Evolutionary conservation across 1,139 yeast genomes (phyloP).

Genomic region (Sugiyamaella pinicola): DNA sequence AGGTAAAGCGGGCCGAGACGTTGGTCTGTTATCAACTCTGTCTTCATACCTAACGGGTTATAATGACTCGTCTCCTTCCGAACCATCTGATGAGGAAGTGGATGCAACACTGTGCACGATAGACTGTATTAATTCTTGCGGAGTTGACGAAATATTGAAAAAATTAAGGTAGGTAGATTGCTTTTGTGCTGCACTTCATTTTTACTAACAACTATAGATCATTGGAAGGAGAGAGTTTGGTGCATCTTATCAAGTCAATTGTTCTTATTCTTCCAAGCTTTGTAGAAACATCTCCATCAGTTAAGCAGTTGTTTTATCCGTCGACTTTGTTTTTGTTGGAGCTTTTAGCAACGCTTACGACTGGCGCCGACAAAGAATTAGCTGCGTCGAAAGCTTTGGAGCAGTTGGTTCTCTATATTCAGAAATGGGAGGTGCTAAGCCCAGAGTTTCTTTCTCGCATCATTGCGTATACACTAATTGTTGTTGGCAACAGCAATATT

Average conservation of each 20-base stretch:
- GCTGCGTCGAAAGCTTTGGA: constrained; percentile 25
- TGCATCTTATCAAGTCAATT: constrained; percentile 29
- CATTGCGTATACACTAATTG: constrained; percentile 30
- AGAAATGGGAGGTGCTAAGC: constrained; percentile 35
- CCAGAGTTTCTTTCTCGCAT: constrained; percentile 40
- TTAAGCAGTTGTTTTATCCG: constrained; percentile 31
- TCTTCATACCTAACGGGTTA: constrained; percentile 90
- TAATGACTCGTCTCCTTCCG: constrained; percentile 82
- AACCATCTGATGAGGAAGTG: constrained; percentile 90
- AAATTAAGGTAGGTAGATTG: constrained; percentile 27
- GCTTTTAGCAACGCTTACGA: constrained; percentile 30
- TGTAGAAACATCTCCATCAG: constrained; percentile 29
- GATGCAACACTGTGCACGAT: constrained; percentile 80
- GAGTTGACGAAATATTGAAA: constrained; percentile 54
- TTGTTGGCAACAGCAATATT: constrained; percentile 40
- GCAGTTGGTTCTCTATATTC: constrained; percentile 26
- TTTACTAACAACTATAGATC: constrained; percentile 8
- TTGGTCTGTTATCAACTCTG: constrained; percentile 81
- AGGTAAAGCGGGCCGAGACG: constrained; percentile 62
- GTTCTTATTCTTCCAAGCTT: constrained; percentile 35
- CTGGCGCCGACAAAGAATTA: constrained; percentile 24
- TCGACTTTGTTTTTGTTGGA: constrained; percentile 34
- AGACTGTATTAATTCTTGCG: constrained; percentile 76
- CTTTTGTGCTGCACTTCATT: neutral
- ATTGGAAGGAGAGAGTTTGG: constrained; percentile 21